Base-by-base conservation (phyloP, 1,139 yeast genomes). In the Hyphopichia wangnamkhiaoensis region DNA sequence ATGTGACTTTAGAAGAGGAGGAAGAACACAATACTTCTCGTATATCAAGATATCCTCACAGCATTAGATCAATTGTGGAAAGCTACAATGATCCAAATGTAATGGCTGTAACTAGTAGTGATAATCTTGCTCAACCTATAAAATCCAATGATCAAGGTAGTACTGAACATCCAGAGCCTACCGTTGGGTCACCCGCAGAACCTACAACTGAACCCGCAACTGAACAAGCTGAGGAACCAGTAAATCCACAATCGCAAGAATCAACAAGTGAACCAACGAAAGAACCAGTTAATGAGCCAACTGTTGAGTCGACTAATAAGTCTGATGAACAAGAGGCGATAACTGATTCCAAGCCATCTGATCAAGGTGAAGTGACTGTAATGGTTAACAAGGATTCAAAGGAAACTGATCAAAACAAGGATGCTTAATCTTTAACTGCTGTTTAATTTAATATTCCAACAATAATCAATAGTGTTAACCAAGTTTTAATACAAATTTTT, bases 11-110 rank as follows among this genome's bases (percentile, higher is more conserved):
- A 26, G 5, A 26, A 9, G 16, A 8, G 5, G 16, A 6, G 6
- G 13, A 26, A 26, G 16, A n/a, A 9, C 13, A 5, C 27, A 24
- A 5, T n/a, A n/a, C n/a, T n/a, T n/a, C n/a, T n/a, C n/a, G n/a
- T n/a, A n/a, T n/a, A n/a, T n/a, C n/a, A n/a, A n/a, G n/a, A 26
- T n/a, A n/a, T n/a, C n/a, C n/a, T n/a, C 29, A 26, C 5, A 26
- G 17, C 16, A 13, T 26, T n/a, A 5, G 13, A 9, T 26, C 29
- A n/a, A 17, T 26, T 4, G 29, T 26, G 13, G 29, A 26, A 13
- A 26, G 29, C 9, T 26, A 26, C 9, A 17, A 26, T 4, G 29
- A 26, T 26, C 29, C 29, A 26, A 26, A 26, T 26, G 29, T 26
- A 8, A 26, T 26, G 29, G 16, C 15, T 26, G 29, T 13, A 6